Evolutionary conservation across 1,284 basidiomycete genomes (phyloP).

Genomic region (Sparassis latifolia): DNA sequence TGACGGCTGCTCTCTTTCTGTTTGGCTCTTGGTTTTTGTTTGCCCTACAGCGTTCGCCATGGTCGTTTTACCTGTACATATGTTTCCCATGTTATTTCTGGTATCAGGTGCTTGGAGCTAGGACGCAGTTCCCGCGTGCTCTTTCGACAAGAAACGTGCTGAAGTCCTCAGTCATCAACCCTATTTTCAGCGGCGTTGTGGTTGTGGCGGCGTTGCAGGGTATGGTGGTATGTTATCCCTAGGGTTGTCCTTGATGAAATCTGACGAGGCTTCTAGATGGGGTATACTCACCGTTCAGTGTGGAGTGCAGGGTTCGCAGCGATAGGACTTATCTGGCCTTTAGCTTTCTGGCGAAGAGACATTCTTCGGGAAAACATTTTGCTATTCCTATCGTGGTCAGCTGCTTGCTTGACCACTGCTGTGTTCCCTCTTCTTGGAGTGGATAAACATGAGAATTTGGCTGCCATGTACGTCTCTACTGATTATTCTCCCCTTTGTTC

Average conservation of each 20-base stretch:
- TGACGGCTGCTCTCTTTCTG: slow-evolving; percentile 28
- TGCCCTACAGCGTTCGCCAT: slow-evolving; percentile 56
- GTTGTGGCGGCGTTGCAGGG: slow-evolving; percentile 46
- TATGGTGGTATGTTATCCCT: slow-evolving; percentile 58
- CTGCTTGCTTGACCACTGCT: slow-evolving; percentile 47
- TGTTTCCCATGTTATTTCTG: slow-evolving; percentile 77
- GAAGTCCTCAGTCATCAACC: slow-evolving; percentile 7
- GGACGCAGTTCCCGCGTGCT: slow-evolving; percentile 17
- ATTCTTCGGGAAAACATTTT: slow-evolving; percentile 23
- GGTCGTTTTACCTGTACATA: slow-evolving; percentile 75
- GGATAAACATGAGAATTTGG: slow-evolving; percentile 66
- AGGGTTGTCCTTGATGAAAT: too few relatives aligned
- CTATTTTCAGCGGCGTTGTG: slow-evolving; percentile 23
- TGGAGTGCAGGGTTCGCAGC: slow-evolving; percentile 69
- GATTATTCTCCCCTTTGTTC: neutral
- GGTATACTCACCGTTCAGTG: slow-evolving; percentile 62
- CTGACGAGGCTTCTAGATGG: slow-evolving; percentile 35
- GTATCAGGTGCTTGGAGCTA: slow-evolving; percentile 33
- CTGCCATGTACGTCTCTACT: slow-evolving; percentile 43
- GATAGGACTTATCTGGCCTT: slow-evolving; percentile 69
- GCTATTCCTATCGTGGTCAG: slow-evolving; percentile 41
- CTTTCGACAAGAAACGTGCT: neutral
- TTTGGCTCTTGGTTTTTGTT: slow-evolving; percentile 47
- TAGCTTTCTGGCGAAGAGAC: slow-evolving; percentile 37
- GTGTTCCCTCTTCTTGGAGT: slow-evolving; percentile 71